Base-by-base conservation (phyloP, 257 asterid genomes). In the Nicotiana benthamiana region DNA sequence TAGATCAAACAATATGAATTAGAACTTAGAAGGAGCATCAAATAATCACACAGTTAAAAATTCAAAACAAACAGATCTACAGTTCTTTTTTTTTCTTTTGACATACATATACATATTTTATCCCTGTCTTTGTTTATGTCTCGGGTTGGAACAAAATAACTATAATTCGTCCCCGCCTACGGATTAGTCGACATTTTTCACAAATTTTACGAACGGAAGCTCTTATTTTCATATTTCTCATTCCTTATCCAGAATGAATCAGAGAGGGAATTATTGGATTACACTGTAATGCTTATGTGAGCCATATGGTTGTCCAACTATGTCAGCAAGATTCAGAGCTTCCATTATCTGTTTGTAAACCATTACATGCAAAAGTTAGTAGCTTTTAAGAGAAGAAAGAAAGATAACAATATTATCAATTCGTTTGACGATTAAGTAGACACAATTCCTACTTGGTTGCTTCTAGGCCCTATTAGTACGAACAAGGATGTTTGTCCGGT, bases 231-330 rank as follows among this genome's bases (percentile, higher is more conserved):
- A n/a, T n/a, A n/a, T n/a, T n/a, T n/a, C n/a, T n/a, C n/a, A n/a
- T n/a, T n/a, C n/a, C n/a, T n/a, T 70, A n/a, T 70, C 79, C 77
- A 56, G 43, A 24, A 43, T 24, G 64, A 62, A 60, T 62, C 27
- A 26, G 30, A 62, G 60, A 46, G 46, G 75, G 75, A 63, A 46
- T 57, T 5, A 79, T 30, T 66, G 57, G 85, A 84, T 88, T 90
- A 93, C 99, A 87, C 83, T 90, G 87, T 92, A 95, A 86, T 95
- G 99, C 86, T 89, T 89, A 86, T 95, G 97, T 28, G 89, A 88
- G 77, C 99, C 99, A 90, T 92, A 93, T 82, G 99, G 93, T 82
- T 85, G 95, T 85, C 93, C 97, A 86, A 89, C 84, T 81, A 93
- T 86, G 85, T 92, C 97, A 51, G 87, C 91, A 15, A 95, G 93